Conservation (phyloP, 2,329 filamentous ascomycete genomes). For the Calcarisporium arbuscula region DNA sequence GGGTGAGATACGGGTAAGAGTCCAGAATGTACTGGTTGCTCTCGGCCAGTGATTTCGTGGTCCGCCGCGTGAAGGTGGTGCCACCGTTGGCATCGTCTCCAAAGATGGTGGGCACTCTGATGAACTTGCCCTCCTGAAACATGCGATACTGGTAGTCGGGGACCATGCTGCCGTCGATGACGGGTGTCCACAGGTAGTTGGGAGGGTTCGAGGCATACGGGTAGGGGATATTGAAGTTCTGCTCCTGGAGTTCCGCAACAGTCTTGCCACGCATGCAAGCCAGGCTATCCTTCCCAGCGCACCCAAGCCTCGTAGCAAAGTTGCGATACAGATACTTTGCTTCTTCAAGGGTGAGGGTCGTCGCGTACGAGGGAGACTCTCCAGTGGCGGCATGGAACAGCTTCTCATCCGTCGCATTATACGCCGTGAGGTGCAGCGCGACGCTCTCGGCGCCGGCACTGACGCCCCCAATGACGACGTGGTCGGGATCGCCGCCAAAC, state of each 20-base stretch:
- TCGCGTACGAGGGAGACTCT: conserved; percentile 46
- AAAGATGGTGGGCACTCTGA: conserved; percentile 47
- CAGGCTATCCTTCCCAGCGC: conserved; percentile 31
- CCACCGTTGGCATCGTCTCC: conserved; percentile 33
- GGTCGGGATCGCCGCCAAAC: conserved; percentile 64
- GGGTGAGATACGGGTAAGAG: conserved; percentile 25
- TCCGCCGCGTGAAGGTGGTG: conserved; percentile 25
- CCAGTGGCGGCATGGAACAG: conserved; percentile 46
- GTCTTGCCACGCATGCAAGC: conserved; percentile 39
- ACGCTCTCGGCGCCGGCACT: conserved; percentile 63
- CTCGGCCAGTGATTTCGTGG: conserved; percentile 23
- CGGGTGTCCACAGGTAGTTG: conserved; percentile 47
- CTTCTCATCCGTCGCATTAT: conserved; percentile 39
- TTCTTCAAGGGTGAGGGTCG: conserved; percentile 37
- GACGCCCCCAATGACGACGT: conserved; percentile 62
- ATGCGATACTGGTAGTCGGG: conserved; percentile 42
- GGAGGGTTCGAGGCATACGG: conserved; percentile 26
- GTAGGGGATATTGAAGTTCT: conserved; percentile 32
- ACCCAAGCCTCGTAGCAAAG: conserved; percentile 37
- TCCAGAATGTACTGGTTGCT: conserved; percentile 27
- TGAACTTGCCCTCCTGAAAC: conserved; percentile 42
- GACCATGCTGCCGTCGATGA: conserved; percentile 48
- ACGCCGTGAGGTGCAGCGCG: conserved; percentile 55
- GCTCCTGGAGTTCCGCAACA: conserved; percentile 32
- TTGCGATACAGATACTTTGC: conserved; percentile 47